Evolutionary conservation across 2,329 filamentous ascomycete species (phyloP), one percentile per base, ranked within the genome.

Genomic region (Graphilbum sp.): DNA sequence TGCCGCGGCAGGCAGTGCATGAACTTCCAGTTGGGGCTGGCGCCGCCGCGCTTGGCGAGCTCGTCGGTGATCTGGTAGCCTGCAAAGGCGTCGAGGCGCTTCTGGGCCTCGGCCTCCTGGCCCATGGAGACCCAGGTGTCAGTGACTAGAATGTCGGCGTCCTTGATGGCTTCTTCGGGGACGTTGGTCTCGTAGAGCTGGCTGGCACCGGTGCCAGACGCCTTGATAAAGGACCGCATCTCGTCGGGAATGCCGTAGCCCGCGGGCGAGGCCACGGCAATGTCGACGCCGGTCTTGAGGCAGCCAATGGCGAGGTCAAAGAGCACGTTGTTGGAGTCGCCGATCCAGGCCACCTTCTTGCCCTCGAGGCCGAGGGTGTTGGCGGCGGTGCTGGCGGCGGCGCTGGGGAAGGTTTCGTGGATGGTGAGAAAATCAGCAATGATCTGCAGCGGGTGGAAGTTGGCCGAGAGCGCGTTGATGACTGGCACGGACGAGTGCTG

Each of bases 81-180:
- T 23, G 71, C 69, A 55, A 98, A 98, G 2, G 76, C 85, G 52
- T 78, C 72, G 43, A 95, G 56, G 36, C 84, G 69, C 64, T 80
- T 79, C 47, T 76, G 67, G 30, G 75, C 67, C 59, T 98, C 90
- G 40, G 73, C 74, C 58, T 98, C 90, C 59, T 96, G 88, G 34
- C 90, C 90, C 90, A 98, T 98, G 2, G 85, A 93, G 24, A 98
- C 73, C 90, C 90, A 98, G 1, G 90, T 98, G 53, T 98, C 90
- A 1, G 90, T 98, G 18, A 96, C 86, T 41, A 98, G 65, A 38
- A 96, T 71, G 54, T 98, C 80, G 3, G 90, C 88, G 46, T 78
- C 64, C 62, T 82, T 82, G 53, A 95, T 75, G 5, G 71, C 90
- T 51, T 93, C 83, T 54, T 90, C 83, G 0, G 88, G 90, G 1